Percentiles rank a stretch among this genome's conserved stretches.
Conservation (phyloP, 768 basidiomycete species). For the Boletus subcaerulescens region DNA sequence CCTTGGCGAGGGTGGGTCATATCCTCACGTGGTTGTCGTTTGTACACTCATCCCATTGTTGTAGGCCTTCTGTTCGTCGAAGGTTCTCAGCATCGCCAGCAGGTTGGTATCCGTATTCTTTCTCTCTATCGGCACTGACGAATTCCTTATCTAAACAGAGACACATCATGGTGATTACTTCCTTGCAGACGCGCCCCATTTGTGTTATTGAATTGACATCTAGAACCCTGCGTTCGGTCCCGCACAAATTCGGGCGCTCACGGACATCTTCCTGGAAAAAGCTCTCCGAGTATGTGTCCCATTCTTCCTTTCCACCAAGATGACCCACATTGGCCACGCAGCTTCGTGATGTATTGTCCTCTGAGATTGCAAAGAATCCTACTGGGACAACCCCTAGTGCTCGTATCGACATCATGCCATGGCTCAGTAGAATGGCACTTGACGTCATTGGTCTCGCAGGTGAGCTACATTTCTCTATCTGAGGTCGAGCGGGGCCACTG, state of each 20-base stretch:
- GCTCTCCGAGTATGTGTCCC: slow-evolving; percentile 41
- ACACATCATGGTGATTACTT: slow-evolving; percentile 32
- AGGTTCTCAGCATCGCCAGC: slow-evolving; percentile 38
- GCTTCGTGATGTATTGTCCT: slow-evolving; percentile 47
- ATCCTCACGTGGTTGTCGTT: background rate
- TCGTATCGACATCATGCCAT: slow-evolving; percentile 30
- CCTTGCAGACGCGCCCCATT: background rate
- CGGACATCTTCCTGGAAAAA: slow-evolving; percentile 56
- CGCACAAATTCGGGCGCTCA: slow-evolving; percentile 56
- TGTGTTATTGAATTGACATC: background rate
- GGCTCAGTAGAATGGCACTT: slow-evolving; percentile 35
- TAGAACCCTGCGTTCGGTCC: slow-evolving; percentile 68
- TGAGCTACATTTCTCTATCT: background rate
- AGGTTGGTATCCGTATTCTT: slow-evolving; percentile 23
- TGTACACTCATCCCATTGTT: background rate
- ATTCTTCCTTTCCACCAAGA: background rate
- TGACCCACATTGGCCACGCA: background rate
- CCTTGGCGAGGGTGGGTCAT: background rate
- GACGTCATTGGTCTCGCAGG: slow-evolving; percentile 43
- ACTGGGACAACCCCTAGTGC: slow-evolving; percentile 6
- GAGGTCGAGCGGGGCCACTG: no score
- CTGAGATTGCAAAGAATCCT: slow-evolving; percentile 29
- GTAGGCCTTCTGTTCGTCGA: slow-evolving; percentile 49
- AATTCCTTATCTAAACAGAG: slow-evolving; percentile 1
- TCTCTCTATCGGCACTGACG: background rate